A percentile compares a stretch with the other conserved stretches of the same genome.
phyloP scores from a whole-genome alignment of 108 stramenopile genomes.

The Cyclostephanos tholiformis region DNA sequence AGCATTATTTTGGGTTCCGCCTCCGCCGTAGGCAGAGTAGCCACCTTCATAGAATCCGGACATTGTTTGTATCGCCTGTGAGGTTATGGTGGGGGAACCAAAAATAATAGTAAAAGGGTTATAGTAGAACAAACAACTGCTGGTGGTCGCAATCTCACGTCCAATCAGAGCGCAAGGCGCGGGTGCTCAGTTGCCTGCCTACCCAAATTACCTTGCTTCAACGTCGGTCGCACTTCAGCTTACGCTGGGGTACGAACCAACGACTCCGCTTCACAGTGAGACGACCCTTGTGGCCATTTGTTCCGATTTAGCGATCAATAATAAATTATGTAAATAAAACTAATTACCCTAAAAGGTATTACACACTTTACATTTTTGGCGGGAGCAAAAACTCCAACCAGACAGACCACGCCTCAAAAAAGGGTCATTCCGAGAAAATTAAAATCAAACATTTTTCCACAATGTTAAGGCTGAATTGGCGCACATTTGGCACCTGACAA shows the following conservation, averaged over 20 bases:
- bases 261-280: conserved; percentile 39
- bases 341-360: no score
- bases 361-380: no score
- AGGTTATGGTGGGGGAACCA: background rate
- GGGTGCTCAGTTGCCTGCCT: conserved; percentile 58
- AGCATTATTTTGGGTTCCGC: conserved; percentile 19
- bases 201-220: conserved; percentile 23
- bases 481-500: no score
- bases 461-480: no score
- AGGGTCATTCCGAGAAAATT: no score
- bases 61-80: background rate
- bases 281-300: conserved; percentile 16
- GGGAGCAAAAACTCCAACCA: no score
- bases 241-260: conserved; percentile 44
- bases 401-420: no score
- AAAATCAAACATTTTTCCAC: no score
- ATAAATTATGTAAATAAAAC: no score
- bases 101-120: background rate
- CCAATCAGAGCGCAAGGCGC: conserved; percentile 27
- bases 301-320: no score
- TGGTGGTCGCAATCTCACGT: conserved; percentile 50
- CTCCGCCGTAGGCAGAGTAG: conserved; percentile 36
- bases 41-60: conserved; percentile 47
- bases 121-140: background rate
- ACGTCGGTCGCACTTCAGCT: conserved; percentile 17